Percentiles rank a stretch among this genome's conserved stretches.
Conservation (phyloP, 2,329 filamentous ascomycete species). For the Neofusicoccum kwambonambiense region DNA sequence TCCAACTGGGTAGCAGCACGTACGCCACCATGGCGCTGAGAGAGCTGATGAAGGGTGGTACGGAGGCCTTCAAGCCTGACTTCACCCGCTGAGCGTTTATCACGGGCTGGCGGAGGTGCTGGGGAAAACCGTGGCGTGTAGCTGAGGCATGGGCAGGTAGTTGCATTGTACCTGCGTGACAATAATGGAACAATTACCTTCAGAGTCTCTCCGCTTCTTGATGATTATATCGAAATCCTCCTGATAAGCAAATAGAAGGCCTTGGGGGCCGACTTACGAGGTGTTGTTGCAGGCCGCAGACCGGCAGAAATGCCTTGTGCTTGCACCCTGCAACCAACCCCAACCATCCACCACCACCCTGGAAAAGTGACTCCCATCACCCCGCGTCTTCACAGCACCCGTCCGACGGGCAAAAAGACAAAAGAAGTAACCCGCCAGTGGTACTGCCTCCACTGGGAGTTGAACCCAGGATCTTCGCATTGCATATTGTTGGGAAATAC, state of each 20-base stretch:
- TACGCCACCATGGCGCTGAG: conserved; percentile 83
- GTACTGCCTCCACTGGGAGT: conserved; percentile 16
- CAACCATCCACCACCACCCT: neutral
- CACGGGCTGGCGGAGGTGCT: neutral
- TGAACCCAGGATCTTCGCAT: conserved; percentile 18
- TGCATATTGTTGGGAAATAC: conserved; percentile 9
- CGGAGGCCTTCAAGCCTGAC: conserved; percentile 62
- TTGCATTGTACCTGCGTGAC: neutral
- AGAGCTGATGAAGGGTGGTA: conserved; percentile 72
- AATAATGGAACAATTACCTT: neutral
- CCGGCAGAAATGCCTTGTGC: too few species aligned
- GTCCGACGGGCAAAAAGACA: neutral
- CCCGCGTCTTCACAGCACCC: neutral
- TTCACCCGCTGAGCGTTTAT: conserved; percentile 31
- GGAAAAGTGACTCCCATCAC: neutral
- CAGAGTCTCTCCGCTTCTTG: too few species aligned
- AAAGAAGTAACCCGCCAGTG: conserved; percentile 6
- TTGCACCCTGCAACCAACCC: neutral
- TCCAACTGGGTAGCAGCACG: conserved; percentile 75
- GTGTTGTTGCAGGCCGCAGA: too few species aligned
- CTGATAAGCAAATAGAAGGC: neutral
- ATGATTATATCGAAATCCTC: too few species aligned
- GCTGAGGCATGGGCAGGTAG: neutral
- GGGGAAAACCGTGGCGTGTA: neutral
- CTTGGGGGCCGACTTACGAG: too few species aligned